phyloP scores from a whole-genome alignment of 2,329 filamentous ascomycete genomes.

The Aspergillus latus region DNA sequence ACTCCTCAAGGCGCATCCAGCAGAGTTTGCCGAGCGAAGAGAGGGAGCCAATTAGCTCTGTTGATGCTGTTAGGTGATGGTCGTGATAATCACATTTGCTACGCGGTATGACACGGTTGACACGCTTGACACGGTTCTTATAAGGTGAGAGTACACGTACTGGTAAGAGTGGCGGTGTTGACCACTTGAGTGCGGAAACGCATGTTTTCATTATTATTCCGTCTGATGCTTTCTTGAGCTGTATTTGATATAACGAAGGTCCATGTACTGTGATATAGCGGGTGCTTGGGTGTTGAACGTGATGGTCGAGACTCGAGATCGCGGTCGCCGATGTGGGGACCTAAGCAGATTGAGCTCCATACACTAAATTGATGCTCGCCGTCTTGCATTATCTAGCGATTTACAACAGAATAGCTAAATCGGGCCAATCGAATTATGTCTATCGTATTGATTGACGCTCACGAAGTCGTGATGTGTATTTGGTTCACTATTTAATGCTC shows the following conservation, averaged over 20 bases:
- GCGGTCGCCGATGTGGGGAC: not conserved
- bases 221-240: no score
- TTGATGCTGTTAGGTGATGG: slow-evolving; percentile 15
- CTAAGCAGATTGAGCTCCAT: not conserved
- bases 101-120: no score
- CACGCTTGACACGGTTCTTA: slow-evolving; percentile 10
- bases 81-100: slow-evolving; percentile 13
- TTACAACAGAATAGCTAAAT: not conserved
- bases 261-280: not conserved
- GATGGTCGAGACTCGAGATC: not conserved
- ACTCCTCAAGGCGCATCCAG: slow-evolving; percentile 86
- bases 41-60: slow-evolving; percentile 63
- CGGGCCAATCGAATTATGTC: not conserved
- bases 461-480: no score
- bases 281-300: not conserved
- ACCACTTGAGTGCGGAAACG: slow-evolving; percentile 35
- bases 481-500: no score
- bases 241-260: not conserved
- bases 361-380: not conserved
- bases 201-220: slow-evolving; percentile 25
- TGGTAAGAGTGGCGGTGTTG: slow-evolving; percentile 49
- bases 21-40: slow-evolving; percentile 75
- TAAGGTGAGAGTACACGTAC: slow-evolving; percentile 35
- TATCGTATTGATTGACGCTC: not conserved
- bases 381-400: not conserved